Evolutionary conservation across 2,329 filamentous ascomycete genomes (phyloP), one percentile per base, ranked within the genome.

Genomic region (Pseudovirgaria hyperparasitica): DNA sequence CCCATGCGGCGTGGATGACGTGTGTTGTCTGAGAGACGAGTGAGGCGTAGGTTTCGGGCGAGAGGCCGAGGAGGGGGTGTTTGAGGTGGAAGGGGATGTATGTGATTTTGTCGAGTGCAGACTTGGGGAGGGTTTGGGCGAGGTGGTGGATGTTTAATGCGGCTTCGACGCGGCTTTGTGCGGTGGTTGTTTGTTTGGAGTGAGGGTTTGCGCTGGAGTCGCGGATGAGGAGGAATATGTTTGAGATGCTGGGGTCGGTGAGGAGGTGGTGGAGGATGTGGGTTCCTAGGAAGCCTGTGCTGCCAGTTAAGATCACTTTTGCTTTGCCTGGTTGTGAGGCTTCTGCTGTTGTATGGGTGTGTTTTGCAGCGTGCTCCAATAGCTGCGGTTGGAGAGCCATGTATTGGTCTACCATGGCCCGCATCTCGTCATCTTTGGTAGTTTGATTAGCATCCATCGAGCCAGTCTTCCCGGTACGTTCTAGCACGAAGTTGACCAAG

Each of bases 1-100:
- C 59, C 73, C 73, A 77, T 12, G 72, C 72, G 6, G 72, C 58
- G 42, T 77, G 72, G 29, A 80, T 62, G 11, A 82, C 55, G 2
- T 61, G 45, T 2, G 64, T 67, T 2, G 58, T 48, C 30, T 63
- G 50, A 3, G 36, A 34, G 1, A 54, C 50, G 2, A 75, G 41
- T 3, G 44, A 32, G 2, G 47, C 31, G 40, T 67, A 67, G 5
- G 50, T 40, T 1, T 50, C 39, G 1, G 43, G 31, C 4, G 50
- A 40, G 2, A 76, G 48, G 2, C 70, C 70, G 2, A 76, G 57
- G 6, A 45, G 40, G 3, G 47, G 15, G 5, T 66, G 46, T 4
- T 58, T 54, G n/a, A 76, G 50, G 22, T 57, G 48, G 20, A 60
- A 59, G 29, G 57, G 58, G 5, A 70, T 38, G 16, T 69, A 60